Percentiles rank a stretch among this genome's conserved stretches.
Evolutionary conservation across 1,139 yeast species (phyloP).

Genomic region (Kodamaea plutei): DNA sequence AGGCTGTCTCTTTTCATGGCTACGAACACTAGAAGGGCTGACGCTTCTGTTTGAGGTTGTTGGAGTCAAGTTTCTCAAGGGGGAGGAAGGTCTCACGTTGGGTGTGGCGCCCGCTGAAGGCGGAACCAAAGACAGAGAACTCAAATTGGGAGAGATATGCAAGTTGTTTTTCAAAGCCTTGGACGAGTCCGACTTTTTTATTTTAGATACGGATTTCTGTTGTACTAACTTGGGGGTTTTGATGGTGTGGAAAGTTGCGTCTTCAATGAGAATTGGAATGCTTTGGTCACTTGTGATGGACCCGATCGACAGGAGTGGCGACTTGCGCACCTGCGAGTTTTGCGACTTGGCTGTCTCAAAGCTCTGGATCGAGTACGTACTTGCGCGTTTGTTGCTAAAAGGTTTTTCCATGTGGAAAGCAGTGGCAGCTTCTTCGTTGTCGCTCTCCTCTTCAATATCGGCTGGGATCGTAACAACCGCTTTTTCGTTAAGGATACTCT

Average conservation of each 20-base stretch:
- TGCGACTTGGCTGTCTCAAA: constrained; percentile 28
- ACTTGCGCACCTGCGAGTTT: constrained; percentile 11
- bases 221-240: constrained; percentile 10
- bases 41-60: background rate
- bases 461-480: background rate
- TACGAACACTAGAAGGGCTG: no score
- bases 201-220: no score
- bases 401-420: background rate
- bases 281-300: constrained; percentile 8
- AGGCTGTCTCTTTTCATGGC: background rate
- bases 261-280: constrained; percentile 22
- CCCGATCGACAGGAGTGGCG: constrained; percentile 6
- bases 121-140: background rate
- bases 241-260: constrained; percentile 21
- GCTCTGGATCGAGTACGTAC: constrained; percentile 23
- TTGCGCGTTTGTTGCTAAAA: constrained; percentile 4
- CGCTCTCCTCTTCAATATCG: constrained; percentile 14
- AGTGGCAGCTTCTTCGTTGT: constrained; percentile 4
- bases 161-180: no score
- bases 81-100: background rate
- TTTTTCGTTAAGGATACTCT: constrained; percentile 37
- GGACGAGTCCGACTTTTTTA: no score
- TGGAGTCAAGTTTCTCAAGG: background rate
- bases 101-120: background rate
- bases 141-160: no score